Conservation (phyloP, 75 land plant genomes). For the Pinus albicaulis region DNA sequence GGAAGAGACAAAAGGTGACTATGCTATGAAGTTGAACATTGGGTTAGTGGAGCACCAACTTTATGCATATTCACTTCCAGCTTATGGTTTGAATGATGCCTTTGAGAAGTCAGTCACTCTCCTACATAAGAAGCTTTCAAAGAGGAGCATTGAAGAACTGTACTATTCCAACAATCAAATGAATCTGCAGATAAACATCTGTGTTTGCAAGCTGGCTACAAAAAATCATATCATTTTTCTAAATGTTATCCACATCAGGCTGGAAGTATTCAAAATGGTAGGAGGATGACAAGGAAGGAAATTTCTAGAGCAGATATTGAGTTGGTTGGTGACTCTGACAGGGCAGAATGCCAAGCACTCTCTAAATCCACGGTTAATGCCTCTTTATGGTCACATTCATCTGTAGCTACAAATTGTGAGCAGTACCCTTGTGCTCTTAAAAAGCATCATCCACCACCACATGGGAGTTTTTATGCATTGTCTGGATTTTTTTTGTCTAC, state of each 20-base stretch:
- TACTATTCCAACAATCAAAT: neutral
- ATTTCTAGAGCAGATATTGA: slow-evolving; percentile 7
- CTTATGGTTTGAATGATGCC: slow-evolving; percentile 78
- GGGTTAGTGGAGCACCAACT: too few species aligned
- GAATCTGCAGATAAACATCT: slow-evolving; percentile 57
- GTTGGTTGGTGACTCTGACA: slow-evolving; percentile 57
- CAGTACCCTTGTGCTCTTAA: slow-evolving; percentile 31
- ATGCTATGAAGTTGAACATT: too few species aligned
- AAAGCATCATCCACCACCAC: slow-evolving; percentile 30
- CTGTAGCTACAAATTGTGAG: slow-evolving; percentile 16
- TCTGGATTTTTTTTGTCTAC: slow-evolving; percentile 80
- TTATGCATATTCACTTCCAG: slow-evolving; percentile 64
- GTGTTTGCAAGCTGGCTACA: slow-evolving; percentile 53
- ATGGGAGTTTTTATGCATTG: slow-evolving; percentile 53
- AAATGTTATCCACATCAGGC: slow-evolving; percentile 26
- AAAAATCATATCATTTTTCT: slow-evolving; percentile 47
- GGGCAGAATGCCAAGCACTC: slow-evolving; percentile 58
- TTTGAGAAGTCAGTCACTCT: slow-evolving; percentile 64
- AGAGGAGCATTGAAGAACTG: neutral
- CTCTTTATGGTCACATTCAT: slow-evolving; percentile 30
- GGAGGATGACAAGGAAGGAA: neutral
- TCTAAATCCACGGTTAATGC: slow-evolving; percentile 40
- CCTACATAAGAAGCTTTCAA: slow-evolving; percentile 22
- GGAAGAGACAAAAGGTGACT: too few species aligned
- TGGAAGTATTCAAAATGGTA: neutral